Base-by-base conservation (phyloP, 1,284 basidiomycete genomes). In the Lignosus rhinocerotis region DNA sequence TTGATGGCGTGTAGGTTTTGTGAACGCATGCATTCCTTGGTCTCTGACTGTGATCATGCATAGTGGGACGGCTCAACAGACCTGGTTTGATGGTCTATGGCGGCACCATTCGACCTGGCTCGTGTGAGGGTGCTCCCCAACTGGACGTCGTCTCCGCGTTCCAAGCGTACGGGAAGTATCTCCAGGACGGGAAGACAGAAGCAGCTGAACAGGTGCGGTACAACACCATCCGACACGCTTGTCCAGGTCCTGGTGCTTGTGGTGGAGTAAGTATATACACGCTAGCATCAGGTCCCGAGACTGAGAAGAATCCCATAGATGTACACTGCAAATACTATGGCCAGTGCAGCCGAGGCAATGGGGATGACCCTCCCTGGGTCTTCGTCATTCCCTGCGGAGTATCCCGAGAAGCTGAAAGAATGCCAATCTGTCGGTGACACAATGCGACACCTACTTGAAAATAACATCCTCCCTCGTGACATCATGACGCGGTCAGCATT, bases 311-410 rank as follows among this genome's bases (percentile, higher is more conserved):
- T 17, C 3, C 25, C 38, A 12, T 65, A 92, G 90, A 93, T 93
- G 90, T 97, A 96, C 76, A 98, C 95, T 16, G 95, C 94, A 25
- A 98, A 97, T 75, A 97, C 96, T 1, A 96, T 98, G 90, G 92
- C 94, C 7, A 95, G 93, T 60, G 92, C 93, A 14, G 83, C 93
- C 47, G 95, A 98, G 75, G 93, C 90, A 0, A 75, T 98, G 65
- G 95, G 95, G 17, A 98, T 98, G 95, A 86, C 93, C n/a, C 76
- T 98, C 8, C 92, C 96, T 5, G 96, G 96, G n/a, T 96, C 94
- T 25, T 96, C 94, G 2, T 96, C 93, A 9, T 96, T 88, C 81
- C 94, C 95, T 4, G 96, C 96, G 44, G 90, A 94, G 70, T 95
- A 92, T 65, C 78, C 84, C 53, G 96, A 98, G 70, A 96, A 96